Conservation (phyloP, 345 rosid species). For the Clausena lansium region DNA sequence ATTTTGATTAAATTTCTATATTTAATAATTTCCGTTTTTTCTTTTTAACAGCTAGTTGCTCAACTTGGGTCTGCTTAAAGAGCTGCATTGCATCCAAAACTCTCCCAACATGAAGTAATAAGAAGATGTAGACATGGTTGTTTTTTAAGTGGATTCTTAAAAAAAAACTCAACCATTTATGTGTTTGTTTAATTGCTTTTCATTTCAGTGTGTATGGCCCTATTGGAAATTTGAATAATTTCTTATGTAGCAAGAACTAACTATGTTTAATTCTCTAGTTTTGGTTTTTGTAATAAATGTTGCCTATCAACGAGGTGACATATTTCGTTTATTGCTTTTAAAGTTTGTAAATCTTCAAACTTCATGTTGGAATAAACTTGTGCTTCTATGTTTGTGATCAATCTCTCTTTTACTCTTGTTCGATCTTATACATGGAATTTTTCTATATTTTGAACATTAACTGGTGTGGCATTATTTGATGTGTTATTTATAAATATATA, state of each 20-base stretch:
- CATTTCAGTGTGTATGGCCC: neutral
- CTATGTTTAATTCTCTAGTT: too few relatives aligned
- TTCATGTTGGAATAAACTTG: neutral
- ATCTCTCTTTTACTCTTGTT: too few relatives aligned
- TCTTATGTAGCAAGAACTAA: neutral
- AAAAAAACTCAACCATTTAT: neutral
- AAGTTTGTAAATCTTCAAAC: neutral
- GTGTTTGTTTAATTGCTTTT: neutral
- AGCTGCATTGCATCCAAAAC: neutral
- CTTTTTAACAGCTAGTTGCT: conserved; percentile 5
- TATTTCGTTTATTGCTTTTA: neutral
- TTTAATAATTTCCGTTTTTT: neutral
- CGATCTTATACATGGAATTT: too few relatives aligned
- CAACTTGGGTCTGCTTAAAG: neutral
- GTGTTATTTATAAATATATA: too few relatives aligned
- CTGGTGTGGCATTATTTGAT: too few relatives aligned
- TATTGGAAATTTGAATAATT: neutral
- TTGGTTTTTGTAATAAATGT: neutral
- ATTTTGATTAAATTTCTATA: neutral
- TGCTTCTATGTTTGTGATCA: neutral
- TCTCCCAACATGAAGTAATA: too few relatives aligned
- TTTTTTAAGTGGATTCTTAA: too few relatives aligned
- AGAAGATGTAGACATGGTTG: neutral
- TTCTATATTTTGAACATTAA: too few relatives aligned
- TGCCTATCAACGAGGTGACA: too few relatives aligned